Base-by-base conservation (phyloP, 1,139 yeast genomes). In the Insectozyma bohioensis region DNA sequence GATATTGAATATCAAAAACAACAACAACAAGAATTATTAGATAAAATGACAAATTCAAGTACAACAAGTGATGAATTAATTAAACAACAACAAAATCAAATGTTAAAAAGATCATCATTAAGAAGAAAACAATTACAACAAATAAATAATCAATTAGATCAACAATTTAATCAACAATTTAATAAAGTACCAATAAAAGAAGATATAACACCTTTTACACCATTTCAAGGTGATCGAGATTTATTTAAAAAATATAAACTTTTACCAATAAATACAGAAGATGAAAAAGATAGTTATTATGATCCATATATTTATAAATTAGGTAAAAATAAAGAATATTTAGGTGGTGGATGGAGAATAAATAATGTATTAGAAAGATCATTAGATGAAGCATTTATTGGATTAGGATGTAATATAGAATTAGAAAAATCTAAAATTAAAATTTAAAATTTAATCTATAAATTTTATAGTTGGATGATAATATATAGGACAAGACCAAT, bases 171-270 rank as follows among this genome's bases (percentile, higher is more conserved):
- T 28, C 35, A 33, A 21, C 30, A 29, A 24, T 33, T 33, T 29
- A 23, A 11, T 9, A 46, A 51, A 26, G 41, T 39, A 7, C 44
- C 43, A 19, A 44, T 50, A 12, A 57, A 30, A 10, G 26, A 25
- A 14, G 31, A 52, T 13, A 64, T 76, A 2, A 65, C 76, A 3
- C 97, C 97, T 17, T 92, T 90, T 56, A 88, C 97, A 3, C 97
- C 98, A 9, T 90, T 92, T 60, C 79, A 80, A 50, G 97, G 97
- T 31, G 97, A 92, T 60, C 72, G 95, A 34, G 82, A 84, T 39
- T 45, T 65, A 12, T 57, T 66, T 24, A 56, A 60, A 33, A 61
- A 61, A 26, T 74, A 65, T 47, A 53, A 42, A 4, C 43, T 67
- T 24, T 51, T 66, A 39, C 49, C 58, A 2, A 47, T 54, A 16